These are phyloP conservation scores for Lactarius akahatsu DNA, from an alignment of 768 basidiomycete species.

Conservation along the genomic window DNA sequence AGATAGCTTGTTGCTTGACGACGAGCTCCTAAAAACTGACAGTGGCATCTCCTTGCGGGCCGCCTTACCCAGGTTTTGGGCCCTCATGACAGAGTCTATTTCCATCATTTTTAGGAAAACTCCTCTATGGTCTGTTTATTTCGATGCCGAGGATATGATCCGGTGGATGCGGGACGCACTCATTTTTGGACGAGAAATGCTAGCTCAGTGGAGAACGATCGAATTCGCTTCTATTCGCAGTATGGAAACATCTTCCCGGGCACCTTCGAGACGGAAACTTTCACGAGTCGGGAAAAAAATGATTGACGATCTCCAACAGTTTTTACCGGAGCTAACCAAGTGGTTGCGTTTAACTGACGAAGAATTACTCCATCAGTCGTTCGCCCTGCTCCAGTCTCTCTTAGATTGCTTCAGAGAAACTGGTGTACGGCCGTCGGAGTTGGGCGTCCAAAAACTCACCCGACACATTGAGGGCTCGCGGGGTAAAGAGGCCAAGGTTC, in stretches of 20 bases:
- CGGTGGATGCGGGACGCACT: constrained; percentile 99
- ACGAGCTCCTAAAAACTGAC: constrained; percentile 47
- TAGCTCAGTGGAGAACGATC: constrained; percentile 77
- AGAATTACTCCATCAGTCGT: constrained; percentile 88
- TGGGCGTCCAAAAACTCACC: constrained; percentile 62
- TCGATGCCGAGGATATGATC: constrained; percentile 82
- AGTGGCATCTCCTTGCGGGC: constrained; percentile 49
- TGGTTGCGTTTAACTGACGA: constrained; percentile 94
- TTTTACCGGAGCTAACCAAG: constrained; percentile 72
- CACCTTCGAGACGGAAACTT: constrained; percentile 40
- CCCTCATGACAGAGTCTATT: constrained; percentile 73
- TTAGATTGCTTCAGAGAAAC: constrained; percentile 73
- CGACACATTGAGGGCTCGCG: constrained; percentile 63
- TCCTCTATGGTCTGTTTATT: constrained; percentile 76
- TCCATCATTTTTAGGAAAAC: constrained; percentile 84
- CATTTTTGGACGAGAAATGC: constrained; percentile 85
- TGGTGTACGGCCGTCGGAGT: constrained; percentile 52
- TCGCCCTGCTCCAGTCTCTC: constrained; percentile 75
- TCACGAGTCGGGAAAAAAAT: constrained; percentile 69
- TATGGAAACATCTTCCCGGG: constrained; percentile 32
- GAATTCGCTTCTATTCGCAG: constrained; percentile 59
- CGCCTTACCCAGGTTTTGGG: constrained; percentile 74
- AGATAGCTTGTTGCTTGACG: constrained; percentile 66
- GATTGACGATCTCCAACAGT: constrained; percentile 72
- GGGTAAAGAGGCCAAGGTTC: constrained; percentile 45